Evolutionary conservation across 352 stramenopile species (phyloP), one percentile per base, ranked within the genome.

Genomic region (Blastocystis sp.): DNA sequence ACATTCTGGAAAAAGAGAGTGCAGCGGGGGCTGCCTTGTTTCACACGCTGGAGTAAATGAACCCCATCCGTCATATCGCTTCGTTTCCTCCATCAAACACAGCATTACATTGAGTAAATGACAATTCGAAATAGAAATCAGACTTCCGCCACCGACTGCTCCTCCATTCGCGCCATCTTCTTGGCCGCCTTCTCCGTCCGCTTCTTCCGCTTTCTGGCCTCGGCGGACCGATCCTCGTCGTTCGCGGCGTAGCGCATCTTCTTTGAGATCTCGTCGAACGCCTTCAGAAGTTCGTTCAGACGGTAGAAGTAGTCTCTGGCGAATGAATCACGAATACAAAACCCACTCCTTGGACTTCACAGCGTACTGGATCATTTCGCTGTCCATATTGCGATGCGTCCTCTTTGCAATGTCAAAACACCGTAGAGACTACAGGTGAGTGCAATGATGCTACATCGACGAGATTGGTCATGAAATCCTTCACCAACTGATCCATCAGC

Each of bases 1-100:
- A 81, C 9, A 4, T 81, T 81, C 69, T 81, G 63, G 69, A 81
- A 81, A 75, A n/a, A n/a, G n/a, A n/a, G n/a, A n/a, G n/a, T n/a
- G n/a, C n/a, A n/a, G n/a, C n/a, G n/a, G n/a, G n/a, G n/a, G n/a
- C n/a, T n/a, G n/a, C n/a, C n/a, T n/a, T n/a, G n/a, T n/a, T n/a
- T n/a, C n/a, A n/a, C n/a, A n/a, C n/a, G n/a, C n/a, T n/a, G n/a
- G n/a, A n/a, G n/a, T n/a, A n/a, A n/a, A n/a, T n/a, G n/a, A n/a
- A n/a, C n/a, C n/a, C n/a, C n/a, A n/a, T n/a, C n/a, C n/a, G n/a
- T n/a, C n/a, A n/a, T n/a, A n/a, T n/a, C n/a, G n/a, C n/a, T n/a
- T n/a, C n/a, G n/a, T n/a, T n/a, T n/a, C n/a, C n/a, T n/a, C n/a
- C n/a, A n/a, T n/a, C n/a, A n/a, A n/a, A n/a, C n/a, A n/a, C n/a